Base-by-base conservation (phyloP, 106 monocot genomes). In the Alisma plantagoaquatica region DNA sequence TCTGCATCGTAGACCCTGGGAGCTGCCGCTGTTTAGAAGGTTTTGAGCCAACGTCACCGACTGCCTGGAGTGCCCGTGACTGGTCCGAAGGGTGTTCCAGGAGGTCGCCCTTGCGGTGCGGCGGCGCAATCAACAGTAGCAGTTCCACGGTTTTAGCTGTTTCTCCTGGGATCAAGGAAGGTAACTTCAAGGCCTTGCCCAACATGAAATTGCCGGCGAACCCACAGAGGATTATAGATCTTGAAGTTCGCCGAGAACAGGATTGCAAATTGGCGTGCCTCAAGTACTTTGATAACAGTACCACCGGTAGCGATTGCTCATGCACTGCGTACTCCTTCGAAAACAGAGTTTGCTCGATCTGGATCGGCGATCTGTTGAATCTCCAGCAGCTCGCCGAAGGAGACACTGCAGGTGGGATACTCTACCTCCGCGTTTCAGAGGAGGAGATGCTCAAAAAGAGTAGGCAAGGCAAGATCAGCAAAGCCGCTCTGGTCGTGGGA, bases 251-350 rank as follows among this genome's bases (percentile, higher is more conserved):
- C 23, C 17, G 61, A 67, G 4, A 71, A 66, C 21, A 56, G 41
- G 25, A 2, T 23, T 8, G 43, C 61, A 2, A 66, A 71, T 51
- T 17, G 55, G 31, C 57, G 66, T n/a, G n/a, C n/a, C n/a, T n/a
- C 11, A 48, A 67, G 30, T 77, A 71, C 31, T 71, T 71, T 43
- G 70, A 71, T 23, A 66, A 47, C 17, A 66, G 61, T 27, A 66
- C 56, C 28, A 22, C 41, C 15, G 24, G 57, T 16, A n/a, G n/a
- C n/a, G n/a, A n/a, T n/a, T n/a, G n/a, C n/a, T n/a, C n/a, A n/a
- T n/a, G n/a, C n/a, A n/a, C n/a, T n/a, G n/a, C n/a, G n/a, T n/a
- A n/a, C n/a, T n/a, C n/a, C n/a, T n/a, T n/a, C n/a, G n/a, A n/a
- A n/a, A n/a, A n/a, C 49, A 49, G n/a, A 31, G 45, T 25, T 1